These are phyloP conservation scores for Huntiella savannae DNA, from an alignment of 2,329 filamentous ascomycete genomes.

Conservation along the genomic window DNA sequence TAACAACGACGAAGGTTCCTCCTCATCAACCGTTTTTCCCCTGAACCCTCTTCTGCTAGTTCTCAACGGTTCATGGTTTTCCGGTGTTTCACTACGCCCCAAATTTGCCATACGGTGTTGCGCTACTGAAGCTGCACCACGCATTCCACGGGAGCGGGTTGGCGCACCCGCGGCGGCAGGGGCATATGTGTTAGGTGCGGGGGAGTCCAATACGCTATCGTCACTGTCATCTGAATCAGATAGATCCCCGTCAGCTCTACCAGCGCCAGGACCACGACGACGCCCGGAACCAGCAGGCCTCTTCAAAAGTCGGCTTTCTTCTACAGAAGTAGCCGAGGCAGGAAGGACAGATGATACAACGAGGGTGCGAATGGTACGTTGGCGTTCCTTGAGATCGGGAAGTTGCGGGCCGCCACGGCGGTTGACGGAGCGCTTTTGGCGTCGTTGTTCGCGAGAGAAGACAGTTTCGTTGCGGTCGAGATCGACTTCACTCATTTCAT, in stretches of 20 bases:
- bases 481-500: conserved; percentile 80
- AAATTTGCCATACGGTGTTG: conserved; percentile 72
- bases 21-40: conserved; percentile 53
- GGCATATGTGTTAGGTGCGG: conserved; percentile 47
- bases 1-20: conserved; percentile 49
- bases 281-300: conserved; percentile 42
- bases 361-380: conserved; percentile 79
- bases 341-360: conserved; percentile 86
- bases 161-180: conserved; percentile 39
- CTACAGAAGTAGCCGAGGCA: conserved; percentile 59
- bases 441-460: conserved; percentile 79
- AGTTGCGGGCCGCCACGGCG: conserved; percentile 77
- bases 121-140: conserved; percentile 70
- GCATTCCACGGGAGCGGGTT: conserved; percentile 69
- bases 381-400: conserved; percentile 89
- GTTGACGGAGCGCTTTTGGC: conserved; percentile 91
- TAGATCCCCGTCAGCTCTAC: conserved; percentile 42
- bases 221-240: conserved; percentile 89
- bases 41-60: conserved; percentile 41
- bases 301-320: conserved; percentile 78
- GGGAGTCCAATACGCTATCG: conserved; percentile 72
- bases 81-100: conserved; percentile 76
- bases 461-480: conserved; percentile 80
- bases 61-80: conserved; percentile 53
- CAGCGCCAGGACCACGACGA: conserved; percentile 23